These are phyloP conservation scores for Psilocybe tampanensis DNA, from an alignment of 768 basidiomycete species.

Conservation along the genomic window DNA sequence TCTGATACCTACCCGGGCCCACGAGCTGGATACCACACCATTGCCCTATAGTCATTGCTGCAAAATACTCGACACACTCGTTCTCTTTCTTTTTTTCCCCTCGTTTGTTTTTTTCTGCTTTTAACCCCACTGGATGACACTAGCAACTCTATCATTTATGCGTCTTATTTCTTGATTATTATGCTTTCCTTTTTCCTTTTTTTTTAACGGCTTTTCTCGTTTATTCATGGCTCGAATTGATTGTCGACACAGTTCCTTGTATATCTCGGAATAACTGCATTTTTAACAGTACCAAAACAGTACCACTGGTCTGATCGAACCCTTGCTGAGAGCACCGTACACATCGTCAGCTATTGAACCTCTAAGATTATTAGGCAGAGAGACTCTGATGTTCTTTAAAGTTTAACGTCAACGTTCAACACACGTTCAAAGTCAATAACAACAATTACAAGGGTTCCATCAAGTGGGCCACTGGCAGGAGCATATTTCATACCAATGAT, in stretches of 20 bases:
- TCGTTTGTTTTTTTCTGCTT: not conserved
- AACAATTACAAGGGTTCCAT: too few relatives aligned
- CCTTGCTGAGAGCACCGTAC: too few relatives aligned
- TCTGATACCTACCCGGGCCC: conserved; percentile 13
- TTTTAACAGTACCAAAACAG: too few relatives aligned
- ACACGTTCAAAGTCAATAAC: too few relatives aligned
- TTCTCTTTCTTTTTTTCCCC: not conserved
- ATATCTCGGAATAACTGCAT: too few relatives aligned
- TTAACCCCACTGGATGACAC: not conserved
- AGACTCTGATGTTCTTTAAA: too few relatives aligned
- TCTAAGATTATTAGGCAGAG: too few relatives aligned
- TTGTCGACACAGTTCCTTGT: not conserved
- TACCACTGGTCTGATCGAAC: too few relatives aligned
- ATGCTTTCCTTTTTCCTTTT: conserved; percentile 5
- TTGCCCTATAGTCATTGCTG: conserved; percentile 1
- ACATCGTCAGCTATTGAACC: too few relatives aligned
- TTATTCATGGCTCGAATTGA: not conserved
- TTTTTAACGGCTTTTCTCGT: not conserved
- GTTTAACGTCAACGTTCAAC: too few relatives aligned
- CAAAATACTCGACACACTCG: conserved; percentile 6
- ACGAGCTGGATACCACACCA: conserved; percentile 13
- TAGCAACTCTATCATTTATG: conserved; percentile 17
- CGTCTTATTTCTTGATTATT: conserved; percentile 7
- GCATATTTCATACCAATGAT: too few relatives aligned
- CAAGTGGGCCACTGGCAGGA: too few relatives aligned